These are phyloP conservation scores for Oryza glumipatula DNA, from an alignment of 176 grass and related monocot species.

Conservation along the genomic window DNA sequence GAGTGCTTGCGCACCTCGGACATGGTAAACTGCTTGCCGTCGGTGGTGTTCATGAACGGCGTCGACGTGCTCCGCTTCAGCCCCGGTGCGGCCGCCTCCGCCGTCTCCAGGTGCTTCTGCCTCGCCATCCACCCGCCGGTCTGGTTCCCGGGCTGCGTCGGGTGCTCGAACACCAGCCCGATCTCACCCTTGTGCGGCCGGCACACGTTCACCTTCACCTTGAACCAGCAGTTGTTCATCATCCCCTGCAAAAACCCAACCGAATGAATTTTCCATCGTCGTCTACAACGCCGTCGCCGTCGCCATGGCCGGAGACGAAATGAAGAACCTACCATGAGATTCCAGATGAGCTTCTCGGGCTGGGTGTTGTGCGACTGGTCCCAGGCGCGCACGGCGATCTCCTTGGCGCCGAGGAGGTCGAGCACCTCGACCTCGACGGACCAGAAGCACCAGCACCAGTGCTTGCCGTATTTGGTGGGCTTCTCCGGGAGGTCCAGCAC, in stretches of 20 bases:
- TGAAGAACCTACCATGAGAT: conserved; percentile 66
- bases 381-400: conserved; percentile 88
- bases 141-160: conserved; percentile 82
- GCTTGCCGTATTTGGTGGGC: conserved; percentile 86
- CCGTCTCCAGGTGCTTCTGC: conserved; percentile 84
- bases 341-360: conserved; percentile 92
- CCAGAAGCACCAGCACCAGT: conserved; percentile 99
- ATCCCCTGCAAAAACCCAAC: conserved; percentile 58
- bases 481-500: conserved; percentile 76
- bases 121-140: conserved; percentile 85
- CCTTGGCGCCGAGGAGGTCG: conserved; percentile 84
- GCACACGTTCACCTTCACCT: conserved; percentile 86
- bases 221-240: conserved; percentile 99
- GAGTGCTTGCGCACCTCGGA: conserved; percentile 84
- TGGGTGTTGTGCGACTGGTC: conserved; percentile 89
- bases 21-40: conserved; percentile 61
- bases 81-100: conserved; percentile 54
- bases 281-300: neutral
- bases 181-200: conserved; percentile 78
- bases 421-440: conserved; percentile 85
- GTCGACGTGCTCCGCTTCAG: conserved; percentile 82
- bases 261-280: neutral
- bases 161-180: conserved; percentile 88
- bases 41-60: conserved; percentile 61
- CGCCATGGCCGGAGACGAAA: neutral